Base-by-base conservation (phyloP, 2,329 filamentous ascomycete genomes). In the Ambrosiella xylebori region DNA sequence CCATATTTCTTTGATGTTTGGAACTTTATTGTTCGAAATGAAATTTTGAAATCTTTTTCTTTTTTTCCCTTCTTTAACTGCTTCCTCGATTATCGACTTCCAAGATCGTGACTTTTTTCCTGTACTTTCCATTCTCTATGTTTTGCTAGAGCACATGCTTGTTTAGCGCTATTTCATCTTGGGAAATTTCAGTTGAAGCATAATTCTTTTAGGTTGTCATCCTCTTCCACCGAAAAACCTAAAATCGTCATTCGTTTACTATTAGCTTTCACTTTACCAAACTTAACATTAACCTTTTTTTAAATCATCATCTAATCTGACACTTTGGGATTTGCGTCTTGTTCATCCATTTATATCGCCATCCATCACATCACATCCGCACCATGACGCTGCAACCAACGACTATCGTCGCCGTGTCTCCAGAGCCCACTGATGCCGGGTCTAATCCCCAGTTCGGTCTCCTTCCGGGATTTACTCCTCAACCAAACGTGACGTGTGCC, bases 401-500 rank as follows among this genome's bases (percentile, higher is more conserved):
- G n/a, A 15, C 44, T 17, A 15, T 15, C 44, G n/a, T 47, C 44
- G 44, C 44, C 44, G n/a, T 47, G 1, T 27, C 27, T 27, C 27
- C 27, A 1, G 44, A 47, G 8, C 44, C 44, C 44, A 17, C 44
- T 15, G 44, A 3, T 15, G 19, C 9, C n/a, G n/a, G 44, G 13
- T 11, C 44, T 15, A 17, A 47, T 15, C 2, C 9, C 8, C n/a
- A 44, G 19, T 47, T 39, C 8, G 13, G 17, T 36, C 54, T 60
- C 9, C 51, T 60, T 27, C 59, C 59, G 12, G 59, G 47, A 9
- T 60, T 60, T 45, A 27, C 47, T 15, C 59, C 59, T 12, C 41
- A 57, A 19, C 37, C 51, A 3, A 44, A 38, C 6, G 45, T 52
- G 6, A 38, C 51, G 12, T 55, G 59, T 12, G 49, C 59, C 7